A percentile compares a stretch with the other conserved stretches of the same genome.
phyloP scores from a whole-genome alignment of 108 stramenopile species.

The Cylindrotheca closterium region DNA sequence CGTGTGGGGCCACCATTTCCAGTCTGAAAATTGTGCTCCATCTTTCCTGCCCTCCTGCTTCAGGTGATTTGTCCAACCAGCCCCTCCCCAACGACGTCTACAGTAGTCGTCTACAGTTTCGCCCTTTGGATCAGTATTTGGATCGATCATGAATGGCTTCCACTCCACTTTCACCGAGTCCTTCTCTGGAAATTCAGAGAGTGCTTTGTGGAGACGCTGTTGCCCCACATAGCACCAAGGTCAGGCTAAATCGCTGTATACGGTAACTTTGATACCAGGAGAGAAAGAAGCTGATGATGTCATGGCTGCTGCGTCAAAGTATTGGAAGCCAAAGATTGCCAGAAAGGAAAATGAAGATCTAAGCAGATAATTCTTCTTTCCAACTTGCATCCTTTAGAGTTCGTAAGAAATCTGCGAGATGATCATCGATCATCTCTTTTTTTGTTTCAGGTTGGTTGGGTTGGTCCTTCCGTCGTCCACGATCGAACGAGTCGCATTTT shows the following conservation, averaged over 20 bases:
- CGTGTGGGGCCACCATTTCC: slow-evolving; percentile 83
- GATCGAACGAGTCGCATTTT: too few relatives aligned
- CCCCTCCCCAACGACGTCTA: slow-evolving; percentile 67
- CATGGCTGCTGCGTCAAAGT: not conserved
- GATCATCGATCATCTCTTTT: too few relatives aligned
- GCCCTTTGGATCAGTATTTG: slow-evolving; percentile 51
- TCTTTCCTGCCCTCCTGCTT: slow-evolving; percentile 55
- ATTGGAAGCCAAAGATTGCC: not conserved
- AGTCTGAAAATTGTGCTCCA: slow-evolving; percentile 68
- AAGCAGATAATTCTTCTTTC: too few relatives aligned
- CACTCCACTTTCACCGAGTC: slow-evolving; percentile 41
- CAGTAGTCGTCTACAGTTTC: slow-evolving; percentile 74
- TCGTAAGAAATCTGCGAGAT: too few relatives aligned
- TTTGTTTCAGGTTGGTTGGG: too few relatives aligned
- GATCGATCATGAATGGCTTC: slow-evolving; percentile 82
- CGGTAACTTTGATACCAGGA: slow-evolving; percentile 31
- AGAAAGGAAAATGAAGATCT: not conserved
- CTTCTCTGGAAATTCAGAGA: slow-evolving; percentile 28
- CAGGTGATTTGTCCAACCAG: slow-evolving; percentile 58
- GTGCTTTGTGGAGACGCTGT: slow-evolving; percentile 58
- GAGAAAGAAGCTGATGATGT: too few relatives aligned
- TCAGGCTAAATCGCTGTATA: slow-evolving; percentile 75
- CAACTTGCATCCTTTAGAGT: too few relatives aligned
- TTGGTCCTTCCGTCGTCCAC: too few relatives aligned
- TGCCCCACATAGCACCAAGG: slow-evolving; percentile 83